Percentiles rank a stretch among this genome's conserved stretches.
phyloP scores from a whole-genome alignment of 495 filamentous ascomycete species.

The Schizothecium vesticola region DNA sequence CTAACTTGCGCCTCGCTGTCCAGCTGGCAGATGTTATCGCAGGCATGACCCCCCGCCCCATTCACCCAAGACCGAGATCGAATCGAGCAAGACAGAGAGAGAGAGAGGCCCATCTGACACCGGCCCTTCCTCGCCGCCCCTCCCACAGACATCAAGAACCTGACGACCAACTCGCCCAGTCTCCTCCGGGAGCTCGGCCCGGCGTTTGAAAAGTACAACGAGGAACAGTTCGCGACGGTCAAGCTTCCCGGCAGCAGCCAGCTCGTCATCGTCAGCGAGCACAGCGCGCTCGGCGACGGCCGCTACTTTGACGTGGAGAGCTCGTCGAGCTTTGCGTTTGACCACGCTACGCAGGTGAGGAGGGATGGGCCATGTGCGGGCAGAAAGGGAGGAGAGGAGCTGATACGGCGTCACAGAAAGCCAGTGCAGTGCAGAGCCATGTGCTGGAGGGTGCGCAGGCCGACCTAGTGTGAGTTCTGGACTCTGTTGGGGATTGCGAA shows the following conservation, averaged over 20 bases:
- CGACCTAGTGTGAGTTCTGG: constrained; percentile 64
- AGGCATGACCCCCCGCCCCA: constrained; percentile 45
- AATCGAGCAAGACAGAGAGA: not conserved
- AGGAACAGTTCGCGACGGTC: constrained; percentile 80
- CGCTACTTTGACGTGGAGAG: constrained; percentile 87
- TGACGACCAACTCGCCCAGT: constrained; percentile 65
- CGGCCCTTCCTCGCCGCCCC: constrained; percentile 12
- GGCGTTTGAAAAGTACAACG: constrained; percentile 92
- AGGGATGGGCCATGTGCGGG: not conserved
- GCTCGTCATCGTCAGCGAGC: constrained; percentile 78
- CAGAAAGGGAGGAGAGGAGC: not conserved
- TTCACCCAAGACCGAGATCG: not conserved
- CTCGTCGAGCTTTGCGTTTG: constrained; percentile 77
- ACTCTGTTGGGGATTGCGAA: not conserved
- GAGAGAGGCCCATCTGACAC: constrained; percentile 2
- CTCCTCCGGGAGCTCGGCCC: constrained; percentile 66
- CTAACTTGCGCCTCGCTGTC: constrained; percentile 11
- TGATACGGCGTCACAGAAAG: constrained; percentile 54
- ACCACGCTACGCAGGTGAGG: constrained; percentile 72
- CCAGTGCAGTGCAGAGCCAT: constrained; percentile 73
- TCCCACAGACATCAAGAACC: constrained; percentile 73
- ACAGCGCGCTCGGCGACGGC: constrained; percentile 71
- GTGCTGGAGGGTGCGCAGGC: constrained; percentile 71
- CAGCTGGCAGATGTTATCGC: constrained; percentile 87
- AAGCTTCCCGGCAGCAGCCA: constrained; percentile 85